Evolutionary conservation across 129 eudicot species (phyloP).

Genomic region (Pulicaria dysenterica): DNA sequence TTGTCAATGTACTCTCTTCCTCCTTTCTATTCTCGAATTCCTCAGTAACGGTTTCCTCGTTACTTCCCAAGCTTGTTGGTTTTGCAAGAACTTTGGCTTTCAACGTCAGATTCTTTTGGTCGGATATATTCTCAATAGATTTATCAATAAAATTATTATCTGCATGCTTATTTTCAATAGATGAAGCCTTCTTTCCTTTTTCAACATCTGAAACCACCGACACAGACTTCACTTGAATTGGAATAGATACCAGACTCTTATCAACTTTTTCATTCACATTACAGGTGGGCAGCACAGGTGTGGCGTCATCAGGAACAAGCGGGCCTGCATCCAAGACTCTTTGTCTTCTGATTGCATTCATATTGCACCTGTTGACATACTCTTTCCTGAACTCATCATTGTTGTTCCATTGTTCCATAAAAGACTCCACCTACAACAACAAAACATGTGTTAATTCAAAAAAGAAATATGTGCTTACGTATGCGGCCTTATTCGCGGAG

Average conservation of each 20-base stretch:
- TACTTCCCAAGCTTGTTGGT: conserved; percentile 20
- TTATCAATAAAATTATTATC: conserved; percentile 11
- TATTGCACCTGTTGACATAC: conserved; percentile 59
- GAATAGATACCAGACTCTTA: conserved; percentile 29
- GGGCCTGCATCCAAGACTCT: conserved; percentile 72
- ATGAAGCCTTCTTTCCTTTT: conserved; percentile 31
- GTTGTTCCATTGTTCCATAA: conserved; percentile 79
- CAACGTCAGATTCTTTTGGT: conserved; percentile 35
- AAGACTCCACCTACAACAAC: conserved; percentile 53
- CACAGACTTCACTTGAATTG: conserved; percentile 33
- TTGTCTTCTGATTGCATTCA: conserved; percentile 68
- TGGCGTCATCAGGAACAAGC: conserved; percentile 68
- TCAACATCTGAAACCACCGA: conserved; percentile 31
- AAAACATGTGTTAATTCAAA: conserved; percentile 16
- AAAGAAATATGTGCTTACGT: not conserved
- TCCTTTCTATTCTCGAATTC: conserved; percentile 25
- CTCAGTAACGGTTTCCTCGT: conserved; percentile 21
- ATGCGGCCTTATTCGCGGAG: conserved; percentile 2
- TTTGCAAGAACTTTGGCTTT: conserved; percentile 31
- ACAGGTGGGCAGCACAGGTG: conserved; percentile 38
- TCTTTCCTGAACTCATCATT: conserved; percentile 72
- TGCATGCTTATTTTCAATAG: conserved; percentile 31
- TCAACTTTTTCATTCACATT: conserved; percentile 42
- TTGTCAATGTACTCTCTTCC: conserved; percentile 40
- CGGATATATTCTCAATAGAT: conserved; percentile 24